Conservation (phyloP, 2,329 filamentous ascomycete species). For the Sporothrix schenckii region DNA sequence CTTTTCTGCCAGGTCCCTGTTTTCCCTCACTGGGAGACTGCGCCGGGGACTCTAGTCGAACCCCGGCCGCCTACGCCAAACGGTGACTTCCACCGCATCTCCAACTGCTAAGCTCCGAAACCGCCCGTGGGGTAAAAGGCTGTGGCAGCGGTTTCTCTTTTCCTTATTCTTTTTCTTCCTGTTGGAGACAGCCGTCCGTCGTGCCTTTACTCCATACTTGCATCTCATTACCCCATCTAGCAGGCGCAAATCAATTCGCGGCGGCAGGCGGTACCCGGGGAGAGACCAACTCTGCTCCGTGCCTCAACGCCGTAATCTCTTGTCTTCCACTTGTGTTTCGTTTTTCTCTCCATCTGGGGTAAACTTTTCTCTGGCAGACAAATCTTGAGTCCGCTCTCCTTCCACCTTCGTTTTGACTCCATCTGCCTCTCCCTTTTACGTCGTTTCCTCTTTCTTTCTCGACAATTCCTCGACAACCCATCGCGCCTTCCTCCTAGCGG, state of each 20-base stretch:
- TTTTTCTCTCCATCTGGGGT: conserved; percentile 18
- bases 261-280: conserved; percentile 22
- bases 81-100: background rate
- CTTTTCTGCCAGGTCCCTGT: conserved; percentile 8
- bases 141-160: conserved; percentile 4
- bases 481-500: background rate
- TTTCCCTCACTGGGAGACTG: background rate
- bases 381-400: conserved; percentile 8
- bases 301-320: background rate
- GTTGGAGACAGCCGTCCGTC: background rate
- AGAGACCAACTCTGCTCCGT: conserved; percentile 6
- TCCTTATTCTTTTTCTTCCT: background rate
- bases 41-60: conserved; percentile 34
- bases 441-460: background rate
- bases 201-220: conserved; percentile 20
- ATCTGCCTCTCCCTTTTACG: background rate
- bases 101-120: conserved; percentile 30
- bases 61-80: conserved; percentile 28
- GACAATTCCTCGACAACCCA: background rate
- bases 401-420: background rate
- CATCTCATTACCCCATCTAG: conserved; percentile 5
- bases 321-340: background rate
- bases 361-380: background rate
- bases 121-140: conserved; percentile 29
- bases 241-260: background rate